Percentiles rank a stretch among this genome's conserved stretches.
phyloP scores from a whole-genome alignment of 2,329 filamentous ascomycete genomes.

The Talaromyces sp. region DNA sequence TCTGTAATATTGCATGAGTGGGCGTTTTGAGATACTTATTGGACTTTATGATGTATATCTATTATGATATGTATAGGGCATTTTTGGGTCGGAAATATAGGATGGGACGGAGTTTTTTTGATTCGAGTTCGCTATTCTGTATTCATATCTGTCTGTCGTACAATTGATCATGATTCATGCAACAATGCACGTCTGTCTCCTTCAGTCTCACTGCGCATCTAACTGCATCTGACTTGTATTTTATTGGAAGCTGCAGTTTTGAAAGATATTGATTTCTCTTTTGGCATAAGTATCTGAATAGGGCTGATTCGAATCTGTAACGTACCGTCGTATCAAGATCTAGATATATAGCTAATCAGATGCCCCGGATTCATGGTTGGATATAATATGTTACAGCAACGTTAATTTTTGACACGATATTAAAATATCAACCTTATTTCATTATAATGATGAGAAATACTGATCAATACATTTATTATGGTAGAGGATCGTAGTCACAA shows the following conservation, averaged over 20 bases:
- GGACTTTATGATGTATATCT: background rate
- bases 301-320: background rate
- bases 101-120: no score
- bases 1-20: background rate
- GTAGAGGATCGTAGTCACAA: background rate
- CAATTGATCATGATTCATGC: background rate
- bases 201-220: no score
- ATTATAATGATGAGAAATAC: background rate
- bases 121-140: no score
- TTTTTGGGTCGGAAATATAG: no score
- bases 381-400: background rate
- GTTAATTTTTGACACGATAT: background rate
- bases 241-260: background rate
- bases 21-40: conserved; percentile 2
- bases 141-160: no score
- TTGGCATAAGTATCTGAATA: background rate
- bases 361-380: background rate
- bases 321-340: background rate
- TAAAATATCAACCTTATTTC: background rate
- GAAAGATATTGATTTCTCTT: no score
- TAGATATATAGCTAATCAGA: background rate
- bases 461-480: background rate
- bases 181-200: background rate
- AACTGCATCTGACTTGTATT: background rate
- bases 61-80: background rate